Conservation (phyloP, 345 rosid genomes). For the Brassica napus region DNA sequence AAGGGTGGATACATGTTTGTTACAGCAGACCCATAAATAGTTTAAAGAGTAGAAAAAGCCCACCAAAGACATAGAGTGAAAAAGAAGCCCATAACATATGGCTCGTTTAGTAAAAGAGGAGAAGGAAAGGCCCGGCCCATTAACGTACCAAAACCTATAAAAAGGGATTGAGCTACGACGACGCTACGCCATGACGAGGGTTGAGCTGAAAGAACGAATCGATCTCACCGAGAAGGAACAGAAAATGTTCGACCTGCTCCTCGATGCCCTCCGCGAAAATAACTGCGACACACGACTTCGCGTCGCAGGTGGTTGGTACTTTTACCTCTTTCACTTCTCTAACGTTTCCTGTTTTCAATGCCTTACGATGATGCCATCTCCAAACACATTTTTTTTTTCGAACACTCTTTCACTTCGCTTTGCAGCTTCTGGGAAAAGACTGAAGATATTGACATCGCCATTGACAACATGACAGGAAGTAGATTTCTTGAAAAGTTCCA, state of each 20-base stretch:
- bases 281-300: slow-evolving; percentile 69
- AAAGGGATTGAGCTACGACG: no score
- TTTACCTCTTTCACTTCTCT: not conserved
- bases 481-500: slow-evolving; percentile 29
- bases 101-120: not conserved
- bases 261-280: not conserved
- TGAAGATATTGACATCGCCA: slow-evolving; percentile 87
- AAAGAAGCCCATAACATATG: not conserved
- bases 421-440: slow-evolving; percentile 85
- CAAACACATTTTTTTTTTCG: no score
- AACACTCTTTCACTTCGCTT: not conserved
- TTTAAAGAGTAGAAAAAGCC: no score
- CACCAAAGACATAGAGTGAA: not conserved
- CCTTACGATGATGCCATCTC: not conserved
- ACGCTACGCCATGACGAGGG: no score
- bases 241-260: no score
- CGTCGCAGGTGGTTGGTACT: slow-evolving; percentile 96
- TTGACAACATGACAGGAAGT: slow-evolving; percentile 48
- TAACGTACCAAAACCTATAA: no score
- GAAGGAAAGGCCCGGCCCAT: no score
- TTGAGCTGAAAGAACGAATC: no score
- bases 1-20: no score
- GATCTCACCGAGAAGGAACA: no score
- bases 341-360: not conserved
- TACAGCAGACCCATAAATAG: no score